These are phyloP conservation scores for Beauveria pseudobassiana DNA, from an alignment of 2,329 filamentous ascomycete species.

Conservation along the genomic window DNA sequence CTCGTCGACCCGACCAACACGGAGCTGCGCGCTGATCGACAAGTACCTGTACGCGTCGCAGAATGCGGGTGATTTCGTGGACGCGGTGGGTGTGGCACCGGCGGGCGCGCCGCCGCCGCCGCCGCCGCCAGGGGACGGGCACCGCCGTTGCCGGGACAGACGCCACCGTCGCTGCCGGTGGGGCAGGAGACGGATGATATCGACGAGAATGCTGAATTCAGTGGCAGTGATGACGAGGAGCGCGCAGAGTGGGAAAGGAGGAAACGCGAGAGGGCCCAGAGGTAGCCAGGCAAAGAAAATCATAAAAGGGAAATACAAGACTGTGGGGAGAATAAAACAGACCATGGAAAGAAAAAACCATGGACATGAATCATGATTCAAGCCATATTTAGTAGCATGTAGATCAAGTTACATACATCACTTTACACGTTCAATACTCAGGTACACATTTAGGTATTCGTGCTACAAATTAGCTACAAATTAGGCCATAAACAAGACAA, in stretches of 20 bases:
- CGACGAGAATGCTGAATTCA: slow-evolving; percentile 54
- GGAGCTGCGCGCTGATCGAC: slow-evolving; percentile 55
- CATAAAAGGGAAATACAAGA: not conserved
- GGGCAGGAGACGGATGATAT: slow-evolving; percentile 31
- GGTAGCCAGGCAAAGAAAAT: slow-evolving; percentile 11
- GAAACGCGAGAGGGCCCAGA: slow-evolving; percentile 32
- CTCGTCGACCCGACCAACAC: slow-evolving; percentile 65
- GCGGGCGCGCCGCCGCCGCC: slow-evolving; percentile 7
- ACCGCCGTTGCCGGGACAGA: slow-evolving; percentile 14
- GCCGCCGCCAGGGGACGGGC: slow-evolving; percentile 15
- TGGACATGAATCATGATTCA: slow-evolving; percentile 1
- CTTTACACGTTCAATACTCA: not conserved
- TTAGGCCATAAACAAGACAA: slow-evolving; percentile 1
- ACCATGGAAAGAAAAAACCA: not conserved
- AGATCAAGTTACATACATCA: not conserved
- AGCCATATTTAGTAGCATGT: slow-evolving; percentile 1
- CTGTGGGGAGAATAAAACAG: not conserved
- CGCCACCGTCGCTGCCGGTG: slow-evolving; percentile 12
- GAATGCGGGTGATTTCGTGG: slow-evolving; percentile 52
- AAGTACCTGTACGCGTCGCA: slow-evolving; percentile 61
- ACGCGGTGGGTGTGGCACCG: slow-evolving; percentile 20
- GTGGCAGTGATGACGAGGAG: slow-evolving; percentile 58
- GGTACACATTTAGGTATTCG: not conserved
- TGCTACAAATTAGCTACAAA: not conserved
- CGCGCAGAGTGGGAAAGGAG: slow-evolving; percentile 53